Base-by-base conservation (phyloP, 345 rosid species). In the Populus deltoides region DNA sequence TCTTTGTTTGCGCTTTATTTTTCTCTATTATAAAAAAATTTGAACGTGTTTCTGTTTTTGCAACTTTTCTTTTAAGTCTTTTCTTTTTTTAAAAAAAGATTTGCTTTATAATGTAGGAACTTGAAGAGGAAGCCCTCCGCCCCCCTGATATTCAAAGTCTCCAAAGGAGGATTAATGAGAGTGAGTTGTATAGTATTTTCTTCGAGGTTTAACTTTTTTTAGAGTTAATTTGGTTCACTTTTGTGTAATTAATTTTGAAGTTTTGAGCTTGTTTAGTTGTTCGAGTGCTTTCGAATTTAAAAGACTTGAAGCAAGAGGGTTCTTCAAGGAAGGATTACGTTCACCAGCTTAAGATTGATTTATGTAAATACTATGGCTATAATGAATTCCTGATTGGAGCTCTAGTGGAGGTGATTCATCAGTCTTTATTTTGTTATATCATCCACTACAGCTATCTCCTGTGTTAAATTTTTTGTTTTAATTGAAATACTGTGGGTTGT, bases 351-450 rank as follows among this genome's bases (percentile, higher is more conserved):
- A 91, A 92, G 83, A 62, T 78, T 82, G 97, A 93, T 81, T 80
- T 96, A 76, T 82, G 86, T 78, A 84, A 97, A 71, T 96, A 96
- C 70, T 96, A 94, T 83, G 98, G 98, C 47, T 96, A 94, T 79
- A 96, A 94, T 83, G 92, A 87, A 65, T 96, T 92, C 81, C 92
- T 94, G 18, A 86, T 91, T 49, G 94, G 94, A 66, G 87, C 85
- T 83, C 80, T 96, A 82, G 83, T 91, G 47, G 97, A 96, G 97
- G 99, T 96, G 79, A 70, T 79, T 47, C 20, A 71, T 71, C 61
- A 15, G 11, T 69, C 15, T 33, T 39, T n/a, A 15, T 3, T 41
- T 38, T 47, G 11, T 12, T 38, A 15, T 8, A 53, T 20, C 16
- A 24, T 7, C 39, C 10, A 66, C 25, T 57, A 15, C 22, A 66